phyloP scores from a whole-genome alignment of 1,284 basidiomycete genomes.

The Somion occarium region DNA sequence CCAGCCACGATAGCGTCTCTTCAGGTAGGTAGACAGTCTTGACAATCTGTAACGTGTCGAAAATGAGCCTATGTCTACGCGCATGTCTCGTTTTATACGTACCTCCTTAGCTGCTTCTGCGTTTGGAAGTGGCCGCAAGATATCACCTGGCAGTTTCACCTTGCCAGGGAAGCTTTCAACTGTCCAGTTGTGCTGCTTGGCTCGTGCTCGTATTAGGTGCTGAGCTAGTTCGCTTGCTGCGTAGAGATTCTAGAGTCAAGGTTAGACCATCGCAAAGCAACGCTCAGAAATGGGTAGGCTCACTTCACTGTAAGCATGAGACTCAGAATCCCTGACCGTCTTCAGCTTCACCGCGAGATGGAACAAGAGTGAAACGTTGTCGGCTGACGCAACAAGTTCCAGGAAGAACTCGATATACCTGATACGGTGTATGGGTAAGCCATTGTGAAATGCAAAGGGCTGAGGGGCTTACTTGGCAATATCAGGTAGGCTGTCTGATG shows the following conservation, averaged over 20 bases:
- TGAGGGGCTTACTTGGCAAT: constrained; percentile 59
- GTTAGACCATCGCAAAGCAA: no score
- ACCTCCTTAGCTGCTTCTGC: constrained; percentile 63
- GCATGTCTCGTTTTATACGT: constrained; percentile 14
- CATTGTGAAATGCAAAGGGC: no score
- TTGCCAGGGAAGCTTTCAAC: constrained; percentile 79
- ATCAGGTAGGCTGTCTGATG: constrained; percentile 61
- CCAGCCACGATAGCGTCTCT: constrained; percentile 51
- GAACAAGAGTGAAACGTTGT: constrained; percentile 83
- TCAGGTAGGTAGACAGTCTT: constrained; percentile 64
- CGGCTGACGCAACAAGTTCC: constrained; percentile 64
- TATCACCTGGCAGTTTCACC: constrained; percentile 78
- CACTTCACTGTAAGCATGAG: constrained; percentile 66
- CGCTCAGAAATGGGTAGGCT: constrained; percentile 13
- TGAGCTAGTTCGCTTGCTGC: constrained; percentile 87
- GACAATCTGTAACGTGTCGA: constrained; percentile 40
- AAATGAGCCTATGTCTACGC: constrained; percentile 1
- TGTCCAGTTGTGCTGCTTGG: constrained; percentile 68
- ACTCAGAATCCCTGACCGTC: constrained; percentile 76
- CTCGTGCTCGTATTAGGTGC: constrained; percentile 73
- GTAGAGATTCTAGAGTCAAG: constrained; percentile 70
- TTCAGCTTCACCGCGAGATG: constrained; percentile 83
- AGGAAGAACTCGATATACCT: constrained; percentile 92
- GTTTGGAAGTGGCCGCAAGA: constrained; percentile 65
- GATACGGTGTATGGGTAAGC: neutral